Evolutionary conservation across 352 stramenopile species (phyloP).

Genomic region (Pythium myriotylum): DNA sequence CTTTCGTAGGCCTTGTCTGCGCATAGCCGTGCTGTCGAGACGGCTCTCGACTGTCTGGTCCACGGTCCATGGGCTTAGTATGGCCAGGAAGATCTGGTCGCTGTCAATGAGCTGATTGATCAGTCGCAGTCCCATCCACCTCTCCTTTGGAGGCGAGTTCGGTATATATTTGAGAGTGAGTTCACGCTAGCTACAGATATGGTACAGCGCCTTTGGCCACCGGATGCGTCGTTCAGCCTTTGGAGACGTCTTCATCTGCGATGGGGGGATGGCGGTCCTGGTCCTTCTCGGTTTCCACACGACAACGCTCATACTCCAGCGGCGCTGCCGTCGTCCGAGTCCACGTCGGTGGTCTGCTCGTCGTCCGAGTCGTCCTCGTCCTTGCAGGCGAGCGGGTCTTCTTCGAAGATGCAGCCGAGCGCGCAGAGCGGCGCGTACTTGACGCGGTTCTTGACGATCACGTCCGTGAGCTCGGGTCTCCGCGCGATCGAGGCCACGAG

Average conservation of each 20-base stretch:
- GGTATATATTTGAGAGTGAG: neutral
- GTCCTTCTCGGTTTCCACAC: too few relatives aligned
- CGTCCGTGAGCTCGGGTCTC: slow-evolving; percentile 63
- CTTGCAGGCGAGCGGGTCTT: slow-evolving; percentile 25
- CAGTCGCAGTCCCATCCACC: neutral
- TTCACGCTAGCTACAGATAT: neutral
- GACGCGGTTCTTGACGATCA: slow-evolving; percentile 80
- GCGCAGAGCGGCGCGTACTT: slow-evolving; percentile 71
- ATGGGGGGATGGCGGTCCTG: too few relatives aligned
- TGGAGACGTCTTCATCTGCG: too few relatives aligned
- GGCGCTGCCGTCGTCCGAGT: slow-evolving; percentile 30
- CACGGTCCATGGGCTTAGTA: too few relatives aligned
- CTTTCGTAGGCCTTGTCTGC: too few relatives aligned
- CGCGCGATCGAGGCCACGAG: slow-evolving; percentile 59
- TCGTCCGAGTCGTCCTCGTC: slow-evolving; percentile 29
- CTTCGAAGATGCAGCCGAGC: slow-evolving; percentile 62
- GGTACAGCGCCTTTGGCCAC: neutral
- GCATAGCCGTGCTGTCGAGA: too few relatives aligned
- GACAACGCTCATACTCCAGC: neutral
- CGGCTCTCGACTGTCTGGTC: too few relatives aligned
- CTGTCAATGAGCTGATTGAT: too few relatives aligned
- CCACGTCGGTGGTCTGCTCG: slow-evolving; percentile 37
- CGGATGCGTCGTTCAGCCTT: too few relatives aligned
- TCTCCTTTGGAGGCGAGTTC: slow-evolving; percentile 1
- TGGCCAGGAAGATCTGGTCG: too few relatives aligned